Evolutionary conservation across 441 rosid species (phyloP).

Genomic region (Codiaeum variegatum): DNA sequence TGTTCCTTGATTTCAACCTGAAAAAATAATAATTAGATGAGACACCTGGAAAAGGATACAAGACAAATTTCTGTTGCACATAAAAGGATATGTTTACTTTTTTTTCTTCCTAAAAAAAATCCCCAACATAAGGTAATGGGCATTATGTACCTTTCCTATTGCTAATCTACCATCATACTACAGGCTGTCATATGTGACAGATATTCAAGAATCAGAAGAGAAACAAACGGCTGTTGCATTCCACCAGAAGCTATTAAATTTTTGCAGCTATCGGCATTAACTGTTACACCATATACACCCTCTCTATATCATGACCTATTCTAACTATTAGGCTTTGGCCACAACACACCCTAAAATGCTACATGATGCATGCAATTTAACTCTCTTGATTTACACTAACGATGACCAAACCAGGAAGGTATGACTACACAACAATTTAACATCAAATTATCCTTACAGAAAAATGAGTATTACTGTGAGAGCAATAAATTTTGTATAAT

Average conservation of each 20-base stretch:
- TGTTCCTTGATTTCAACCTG: conserved; percentile 86
- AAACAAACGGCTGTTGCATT: background rate
- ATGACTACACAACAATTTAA: background rate
- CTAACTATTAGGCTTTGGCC: background rate
- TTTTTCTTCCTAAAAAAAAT: background rate
- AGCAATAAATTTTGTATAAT: background rate
- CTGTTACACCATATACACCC: background rate
- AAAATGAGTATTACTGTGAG: background rate
- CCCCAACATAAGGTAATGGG: background rate
- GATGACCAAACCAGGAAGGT: background rate
- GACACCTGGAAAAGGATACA: conserved; percentile 13
- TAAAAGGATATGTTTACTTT: background rate
- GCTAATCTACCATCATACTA: background rate
- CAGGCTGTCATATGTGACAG: background rate
- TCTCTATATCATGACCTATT: background rate
- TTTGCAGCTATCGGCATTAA: background rate
- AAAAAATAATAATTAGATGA: conserved; percentile 32
- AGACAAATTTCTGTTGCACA: background rate
- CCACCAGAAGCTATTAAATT: background rate
- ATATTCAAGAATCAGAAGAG: background rate
- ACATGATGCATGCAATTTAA: background rate
- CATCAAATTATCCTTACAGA: background rate
- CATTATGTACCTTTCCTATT: background rate
- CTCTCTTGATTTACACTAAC: background rate
- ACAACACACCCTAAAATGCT: background rate